Base-by-base conservation (phyloP, 1,139 yeast genomes). In the Sugiyamaella castrensis region DNA sequence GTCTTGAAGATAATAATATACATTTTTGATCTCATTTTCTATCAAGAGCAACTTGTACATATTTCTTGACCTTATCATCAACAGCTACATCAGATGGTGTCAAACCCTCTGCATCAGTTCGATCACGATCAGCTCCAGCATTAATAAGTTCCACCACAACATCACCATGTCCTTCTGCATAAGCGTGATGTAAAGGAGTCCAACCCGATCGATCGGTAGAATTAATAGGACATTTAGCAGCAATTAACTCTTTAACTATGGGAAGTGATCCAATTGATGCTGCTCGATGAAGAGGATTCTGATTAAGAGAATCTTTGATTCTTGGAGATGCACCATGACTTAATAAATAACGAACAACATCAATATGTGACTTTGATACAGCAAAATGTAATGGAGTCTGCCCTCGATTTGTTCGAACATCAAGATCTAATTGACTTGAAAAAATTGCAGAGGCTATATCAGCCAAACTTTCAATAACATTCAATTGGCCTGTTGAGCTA, bases 81-180 rank as follows among this genome's bases (percentile, higher is more conserved):
- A 76, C 79, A 5, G 84, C 81, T 8, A 84, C 88, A 44, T 81
- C 76, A 5, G 73, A 54, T 1, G 95, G 81, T 1, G 77, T 75
- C 49, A 75, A 69, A 2, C 82, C 88, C 10, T 81, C 83, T 2
- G 62, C 56, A 57, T 77, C 80, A 42, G 74, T 54, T 2, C 66
- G 64, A 2, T 73, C 70, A 7, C 63, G 53, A 59, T 86, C 88
- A 0, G 95, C 96, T 0, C 94, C 94, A 28, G 74, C 71, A 40
- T 75, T 73, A 5, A 82, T 80, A 43, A 91, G 69, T 37, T 71
- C 61, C 1, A 80, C 74, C 0, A 87, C 96, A 8, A 81, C 79
- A 51, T 87, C 96, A 1, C 84, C 91, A 62, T 84, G 84, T 0
- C 97, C 97, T 65, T 91, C 98, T 0, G 96, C 92, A 48, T 86